Evolutionary conservation across 768 basidiomycete genomes (phyloP), one percentile per base, ranked within the genome.

Genomic region (Rhodocollybia butyracea): DNA sequence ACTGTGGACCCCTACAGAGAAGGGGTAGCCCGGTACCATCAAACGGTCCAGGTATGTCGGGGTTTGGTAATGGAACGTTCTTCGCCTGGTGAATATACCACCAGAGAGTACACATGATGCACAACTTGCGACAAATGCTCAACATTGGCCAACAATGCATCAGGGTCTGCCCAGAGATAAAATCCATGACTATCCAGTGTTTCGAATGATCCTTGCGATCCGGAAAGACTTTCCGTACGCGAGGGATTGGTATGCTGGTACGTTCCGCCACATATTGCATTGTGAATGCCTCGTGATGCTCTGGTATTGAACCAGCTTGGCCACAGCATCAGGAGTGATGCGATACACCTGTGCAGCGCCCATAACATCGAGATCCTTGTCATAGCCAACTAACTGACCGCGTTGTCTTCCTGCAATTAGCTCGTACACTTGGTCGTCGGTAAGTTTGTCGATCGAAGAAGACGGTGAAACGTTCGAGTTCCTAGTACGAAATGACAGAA

Each of bases 151-250:
- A 70, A 22, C 54, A 32, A 1, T 30, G 54, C 2, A 41, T 32
- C 5, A 68, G 55, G 19, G 52, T 46, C 26, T 57, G 24, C 7
- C 68, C 68, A 3, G 59, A 51, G 11, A 70, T 59, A 43, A 63
- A 65, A 24, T 67, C 63, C 66, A 70, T 68, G 46, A 67, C 38
- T 24, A 66, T 47, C 51, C 59, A 59, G 21, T n/a, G 27, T 47
- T 21, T 21, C 36, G 17, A 4, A 26, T 7, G 10, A 13, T 19
- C 26, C 15, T 11, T 3, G 15, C 29, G 46, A 31, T 50, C 31
- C 4, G 30, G 47, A 29, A 64, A 10, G 21, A 58, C 48, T 36
- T 58, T 52, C 2, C 46, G 62, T 29, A 66, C 39, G 52, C 52
- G 51, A 3, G 64, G 65, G 29, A 60, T 46, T 8, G 59, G 64